Base-by-base conservation (phyloP, 345 rosid species). In the Microthlaspi erraticum region DNA sequence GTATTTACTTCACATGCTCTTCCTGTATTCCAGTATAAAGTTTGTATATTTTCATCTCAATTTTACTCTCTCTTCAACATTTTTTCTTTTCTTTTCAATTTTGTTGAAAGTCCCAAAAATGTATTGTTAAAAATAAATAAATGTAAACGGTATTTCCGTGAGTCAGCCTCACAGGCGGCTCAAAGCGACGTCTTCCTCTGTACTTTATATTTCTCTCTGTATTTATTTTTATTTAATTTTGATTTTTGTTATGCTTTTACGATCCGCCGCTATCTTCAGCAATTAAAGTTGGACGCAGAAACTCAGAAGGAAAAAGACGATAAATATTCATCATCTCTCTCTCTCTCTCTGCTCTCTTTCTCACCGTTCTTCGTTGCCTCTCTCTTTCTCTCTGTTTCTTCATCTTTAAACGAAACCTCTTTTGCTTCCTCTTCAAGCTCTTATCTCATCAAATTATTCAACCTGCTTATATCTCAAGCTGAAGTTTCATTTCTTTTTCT, bases 341-440 rank as follows among this genome's bases (percentile, higher is more conserved):
- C 52, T 62, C 68, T 19, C 37, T 55, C 39, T 39, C 29, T 31
- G n/a, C n/a, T 36, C 76, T 17, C 63, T 59, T 12, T 55, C n/a
- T 14, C 68, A 60, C 34, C 36, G 31, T 49, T 54, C 43, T 36
- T 39, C 65, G 33, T 52, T 12, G 17, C 36, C 29, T 31, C 1
- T 50, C 0, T 31, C 66, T 39, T 32, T 55, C 20, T 71, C 50
- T 54, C 48, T 62, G 17, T 38, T 56, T 42, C 53, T 14, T 31
- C 45, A 63, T 60, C 64, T 14, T 23, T 11, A 41, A 38, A 75
- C 23, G 29, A 60, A 18, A 48, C 71, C 77, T 68, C 77, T 5
- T 77, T 85, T 81, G 83, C 90, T 90, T 88, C 84, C 49, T 74
- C 81, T 75, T 74, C 81, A 93, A 88, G 96, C 60, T 93, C 88